phyloP scores from a whole-genome alignment of 345 rosid species.

The Melastoma malabathricum region DNA sequence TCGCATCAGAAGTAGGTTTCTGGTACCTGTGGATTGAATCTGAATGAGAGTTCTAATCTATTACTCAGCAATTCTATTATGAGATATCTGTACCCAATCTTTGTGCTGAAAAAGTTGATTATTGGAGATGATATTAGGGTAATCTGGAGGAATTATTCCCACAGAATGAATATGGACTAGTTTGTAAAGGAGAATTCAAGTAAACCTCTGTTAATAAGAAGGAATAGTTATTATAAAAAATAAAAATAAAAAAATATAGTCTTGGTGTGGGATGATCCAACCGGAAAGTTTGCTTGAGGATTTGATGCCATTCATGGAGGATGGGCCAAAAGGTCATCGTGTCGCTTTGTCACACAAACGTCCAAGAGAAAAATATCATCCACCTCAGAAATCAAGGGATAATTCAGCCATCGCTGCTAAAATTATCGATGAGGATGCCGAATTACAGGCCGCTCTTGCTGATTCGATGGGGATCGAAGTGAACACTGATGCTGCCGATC shows the following conservation, averaged over 20 bases:
- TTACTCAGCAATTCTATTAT: too few relatives aligned
- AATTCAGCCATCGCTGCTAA: conserved; percentile 21
- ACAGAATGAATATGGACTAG: too few relatives aligned
- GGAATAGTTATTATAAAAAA: too few relatives aligned
- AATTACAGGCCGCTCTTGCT: conserved; percentile 47
- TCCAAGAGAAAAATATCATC: conserved; percentile 52
- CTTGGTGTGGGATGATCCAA: conserved; percentile 86
- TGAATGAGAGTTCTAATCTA: background rate
- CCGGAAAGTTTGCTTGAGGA: conserved; percentile 90
- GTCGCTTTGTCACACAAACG: conserved; percentile 68
- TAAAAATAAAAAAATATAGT: conserved; percentile 45
- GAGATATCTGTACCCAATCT: too few relatives aligned
- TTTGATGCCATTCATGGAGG: conserved; percentile 86
- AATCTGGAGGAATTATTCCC: too few relatives aligned
- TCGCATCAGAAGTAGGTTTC: conserved; percentile 50
- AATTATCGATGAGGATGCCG: conserved; percentile 42
- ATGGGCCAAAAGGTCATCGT: conserved; percentile 79
- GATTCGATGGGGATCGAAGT: conserved; percentile 40
- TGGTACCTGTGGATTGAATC: conserved; percentile 8
- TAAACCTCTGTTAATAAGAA: too few relatives aligned
- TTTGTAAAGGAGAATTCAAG: too few relatives aligned
- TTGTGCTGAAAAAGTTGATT: too few relatives aligned
- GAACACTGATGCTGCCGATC: conserved; percentile 9
- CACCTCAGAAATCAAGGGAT: conserved; percentile 39
- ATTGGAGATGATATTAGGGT: too few relatives aligned